Evolutionary conservation across 2,329 filamentous ascomycete species (phyloP), one percentile per base, ranked within the genome.

Genomic region (Calonectria leucothoes): DNA sequence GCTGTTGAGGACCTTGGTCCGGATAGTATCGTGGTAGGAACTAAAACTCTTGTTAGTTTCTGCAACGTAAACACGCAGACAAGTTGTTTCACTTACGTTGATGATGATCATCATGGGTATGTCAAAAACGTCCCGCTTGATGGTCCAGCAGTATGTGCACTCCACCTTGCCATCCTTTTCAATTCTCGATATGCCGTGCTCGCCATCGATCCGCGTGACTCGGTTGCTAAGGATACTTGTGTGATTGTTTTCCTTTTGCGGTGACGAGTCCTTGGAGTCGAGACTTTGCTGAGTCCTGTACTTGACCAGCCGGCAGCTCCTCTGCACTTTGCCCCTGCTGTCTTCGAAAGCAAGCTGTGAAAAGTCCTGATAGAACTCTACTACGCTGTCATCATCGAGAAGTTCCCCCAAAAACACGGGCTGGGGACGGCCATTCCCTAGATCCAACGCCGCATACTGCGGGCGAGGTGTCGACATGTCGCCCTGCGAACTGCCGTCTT

Each of bases 21-120:
- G 89, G 89, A 77, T 89, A 89, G 77, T 91, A 92, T 81, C 90
- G 89, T 61, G 90, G 90, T 69, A 92, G 81, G 78, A 92, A 92
- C 90, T 92, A 73, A 4, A 48, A 39, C 27, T 20, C 51, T 5
- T 61, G 15, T 49, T 23, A 75, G 75, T 57, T 6, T 20, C 52
- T 42, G 65, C 23, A 10, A 65, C 69, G 57, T 15, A 14, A 64
- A 6, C 12, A 15, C 15, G n/a, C 23, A 42, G 12, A 17, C 23
- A 25, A 31, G 31, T n/a, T n/a, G 15, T 8, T 31, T 68, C 11
- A 93, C 96, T 93, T 84, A 98, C 97, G 87, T 98, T 98, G 88
- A 98, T 96, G 82, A 98, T 94, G 84, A 98, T 97, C 87, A 98
- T 89, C 95, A 98, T 98, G 27, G 97, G 97, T 84, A 98, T 98